Conservation (phyloP, 805 yeast genomes). For the Saturnispora hagleri region DNA sequence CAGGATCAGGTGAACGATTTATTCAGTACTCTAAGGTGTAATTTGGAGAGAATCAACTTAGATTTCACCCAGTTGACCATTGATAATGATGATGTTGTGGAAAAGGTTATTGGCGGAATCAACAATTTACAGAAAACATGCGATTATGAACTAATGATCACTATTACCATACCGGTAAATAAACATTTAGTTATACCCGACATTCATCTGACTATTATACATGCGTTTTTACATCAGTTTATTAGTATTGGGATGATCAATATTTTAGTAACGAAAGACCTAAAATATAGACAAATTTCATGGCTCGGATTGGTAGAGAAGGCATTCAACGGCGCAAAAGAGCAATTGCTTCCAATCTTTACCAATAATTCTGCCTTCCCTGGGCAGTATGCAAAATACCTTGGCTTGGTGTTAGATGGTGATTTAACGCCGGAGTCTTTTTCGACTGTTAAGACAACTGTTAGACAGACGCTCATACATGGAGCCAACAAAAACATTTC, state of each 20-base stretch:
- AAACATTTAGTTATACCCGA: background rate
- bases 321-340: background rate
- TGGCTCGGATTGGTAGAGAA: background rate
- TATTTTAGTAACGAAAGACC: background rate
- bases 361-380: background rate
- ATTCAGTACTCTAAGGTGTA: background rate
- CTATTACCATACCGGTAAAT: background rate
- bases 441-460: background rate
- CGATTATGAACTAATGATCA: background rate
- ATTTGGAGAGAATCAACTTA: background rate
- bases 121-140: background rate
- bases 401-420: slow-evolving; percentile 3
- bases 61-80: slow-evolving; percentile 1
- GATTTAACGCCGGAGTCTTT: background rate
- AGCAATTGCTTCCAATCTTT: background rate
- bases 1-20: background rate
- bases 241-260: slow-evolving; percentile 3
- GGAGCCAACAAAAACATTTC: slow-evolving; percentile 1
- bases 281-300: background rate
- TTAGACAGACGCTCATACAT: slow-evolving; percentile 3
- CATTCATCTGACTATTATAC: background rate
- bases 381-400: background rate
- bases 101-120: slow-evolving; percentile 1
- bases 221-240: background rate
- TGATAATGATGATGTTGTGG: background rate